These are phyloP conservation scores for Talaromyces liani DNA, from an alignment of 495 filamentous ascomycete genomes.

Conservation along the genomic window DNA sequence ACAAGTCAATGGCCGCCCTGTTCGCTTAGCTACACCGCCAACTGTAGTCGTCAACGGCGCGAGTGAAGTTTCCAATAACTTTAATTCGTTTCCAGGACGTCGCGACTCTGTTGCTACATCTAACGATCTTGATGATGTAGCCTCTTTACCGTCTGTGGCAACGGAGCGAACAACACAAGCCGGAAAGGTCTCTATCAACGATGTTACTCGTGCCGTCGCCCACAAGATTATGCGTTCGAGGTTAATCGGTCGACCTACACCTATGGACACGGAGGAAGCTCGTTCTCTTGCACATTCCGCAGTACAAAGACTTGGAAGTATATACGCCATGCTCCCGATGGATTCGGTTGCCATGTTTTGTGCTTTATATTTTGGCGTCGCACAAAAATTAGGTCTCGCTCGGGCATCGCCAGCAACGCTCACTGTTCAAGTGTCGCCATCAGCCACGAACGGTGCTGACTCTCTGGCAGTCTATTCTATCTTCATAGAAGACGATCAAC, in stretches of 20 bases:
- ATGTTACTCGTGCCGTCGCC: constrained; percentile 29
- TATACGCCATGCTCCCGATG: constrained; percentile 23
- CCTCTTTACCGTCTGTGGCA: constrained; percentile 7
- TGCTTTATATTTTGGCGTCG: constrained; percentile 32
- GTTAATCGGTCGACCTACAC: constrained; percentile 19
- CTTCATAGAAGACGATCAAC: constrained; percentile 20
- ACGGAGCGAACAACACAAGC: constrained; percentile 7
- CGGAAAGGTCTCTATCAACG: constrained; percentile 20
- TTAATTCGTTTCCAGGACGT: constrained; percentile 16
- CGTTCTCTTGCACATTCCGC: constrained; percentile 24
- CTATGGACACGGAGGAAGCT: constrained; percentile 27
- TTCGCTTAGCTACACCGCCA: constrained; percentile 73
- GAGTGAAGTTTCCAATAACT: constrained; percentile 23
- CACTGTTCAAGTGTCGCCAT: constrained; percentile 17
- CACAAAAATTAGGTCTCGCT: constrained; percentile 28
- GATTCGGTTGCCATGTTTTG: constrained; percentile 17
- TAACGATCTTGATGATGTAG: constrained; percentile 13
- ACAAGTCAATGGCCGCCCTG: constrained; percentile 60
- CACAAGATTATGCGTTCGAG: constrained; percentile 24
- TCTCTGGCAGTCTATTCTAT: neutral
- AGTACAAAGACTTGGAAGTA: constrained; percentile 21
- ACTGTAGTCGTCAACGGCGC: constrained; percentile 63
- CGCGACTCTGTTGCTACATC: constrained; percentile 20
- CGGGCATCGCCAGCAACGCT: constrained; percentile 17
- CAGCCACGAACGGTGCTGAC: neutral